Evolutionary conservation across 1,139 yeast species (phyloP).

Genomic region (Kodamaea suecica): DNA sequence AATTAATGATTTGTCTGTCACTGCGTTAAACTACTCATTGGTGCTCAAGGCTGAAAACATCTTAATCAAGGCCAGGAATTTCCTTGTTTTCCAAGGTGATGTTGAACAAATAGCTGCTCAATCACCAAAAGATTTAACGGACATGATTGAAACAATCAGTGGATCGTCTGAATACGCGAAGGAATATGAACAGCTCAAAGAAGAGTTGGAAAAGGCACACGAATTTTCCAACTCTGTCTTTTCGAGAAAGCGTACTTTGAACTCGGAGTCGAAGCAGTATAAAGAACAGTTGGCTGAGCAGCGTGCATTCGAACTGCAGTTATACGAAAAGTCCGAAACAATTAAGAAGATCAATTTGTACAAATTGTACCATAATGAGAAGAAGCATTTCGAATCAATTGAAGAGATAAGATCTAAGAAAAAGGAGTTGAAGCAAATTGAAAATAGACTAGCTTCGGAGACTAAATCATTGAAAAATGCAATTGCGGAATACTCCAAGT

Average conservation of each 20-base stretch:
- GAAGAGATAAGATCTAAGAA: constrained; percentile 25
- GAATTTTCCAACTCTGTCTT: constrained; percentile 64
- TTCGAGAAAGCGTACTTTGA: constrained; percentile 68
- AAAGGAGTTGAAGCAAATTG: constrained; percentile 28
- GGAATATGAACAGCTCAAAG: constrained; percentile 68
- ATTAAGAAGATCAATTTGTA: constrained; percentile 55
- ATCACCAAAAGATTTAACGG: constrained; percentile 71
- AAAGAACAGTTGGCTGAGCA: constrained; percentile 75
- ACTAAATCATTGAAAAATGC: constrained; percentile 28
- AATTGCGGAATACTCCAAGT: constrained; percentile 47
- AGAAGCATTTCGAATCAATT: constrained; percentile 34
- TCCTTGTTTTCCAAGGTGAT: constrained; percentile 94
- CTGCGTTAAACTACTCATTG: constrained; percentile 62
- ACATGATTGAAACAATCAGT: constrained; percentile 74
- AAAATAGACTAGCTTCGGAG: constrained; percentile 21
- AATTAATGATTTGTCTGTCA: constrained; percentile 60
- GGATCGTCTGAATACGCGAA: constrained; percentile 69
- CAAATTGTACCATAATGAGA: constrained; percentile 65
- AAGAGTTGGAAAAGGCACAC: constrained; percentile 64
- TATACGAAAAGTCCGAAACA: constrained; percentile 46
- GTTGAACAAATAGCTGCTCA: constrained; percentile 93
- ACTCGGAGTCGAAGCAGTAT: constrained; percentile 76
- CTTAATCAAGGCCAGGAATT: constrained; percentile 84
- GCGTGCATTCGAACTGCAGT: constrained; percentile 59
- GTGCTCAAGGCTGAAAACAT: constrained; percentile 79